Conservation (phyloP, 805 yeast species). For the Zygosaccharomyces pseudorouxii region DNA sequence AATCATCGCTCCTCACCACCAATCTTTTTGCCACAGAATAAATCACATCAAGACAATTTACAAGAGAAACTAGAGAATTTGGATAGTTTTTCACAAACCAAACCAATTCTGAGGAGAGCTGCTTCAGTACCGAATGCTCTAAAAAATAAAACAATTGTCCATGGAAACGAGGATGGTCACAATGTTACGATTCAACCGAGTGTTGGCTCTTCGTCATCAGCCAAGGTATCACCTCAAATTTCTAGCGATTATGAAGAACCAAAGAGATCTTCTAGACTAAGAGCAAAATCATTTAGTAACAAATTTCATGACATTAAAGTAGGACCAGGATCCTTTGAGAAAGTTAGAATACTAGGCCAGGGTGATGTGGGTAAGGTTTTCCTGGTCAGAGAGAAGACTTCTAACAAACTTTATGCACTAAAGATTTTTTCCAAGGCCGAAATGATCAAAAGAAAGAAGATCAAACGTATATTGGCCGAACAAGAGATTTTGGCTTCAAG, state of each 20-base stretch:
- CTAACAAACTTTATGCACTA: constrained; percentile 82
- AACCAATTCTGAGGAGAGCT: constrained; percentile 56
- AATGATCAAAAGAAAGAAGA: constrained; percentile 92
- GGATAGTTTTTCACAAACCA: constrained; percentile 6
- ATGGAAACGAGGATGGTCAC: neutral
- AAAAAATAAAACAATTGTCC: constrained; percentile 23
- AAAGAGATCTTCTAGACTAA: constrained; percentile 32
- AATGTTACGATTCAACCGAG: neutral
- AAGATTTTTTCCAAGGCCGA: constrained; percentile 85
- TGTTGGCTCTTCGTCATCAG: constrained; percentile 14
- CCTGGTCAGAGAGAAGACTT: constrained; percentile 74
- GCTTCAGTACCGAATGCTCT: constrained; percentile 79
- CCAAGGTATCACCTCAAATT: constrained; percentile 28
- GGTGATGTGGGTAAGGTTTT: constrained; percentile 98
- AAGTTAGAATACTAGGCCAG: constrained; percentile 83
- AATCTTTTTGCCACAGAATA: neutral
- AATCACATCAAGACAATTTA: neutral
- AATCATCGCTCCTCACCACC: constrained; percentile 5
- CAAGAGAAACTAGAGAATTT: constrained; percentile 2
- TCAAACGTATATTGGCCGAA: constrained; percentile 91
- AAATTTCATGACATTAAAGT: constrained; percentile 76
- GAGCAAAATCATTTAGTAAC: constrained; percentile 56
- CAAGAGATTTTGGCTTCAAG: constrained; percentile 94
- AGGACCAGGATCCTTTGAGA: constrained; percentile 81
- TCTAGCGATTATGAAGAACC: constrained; percentile 22